These are phyloP conservation scores for Chlamydomonas incerta DNA, from an alignment of 139 green algal genomes.

Conservation along the genomic window DNA sequence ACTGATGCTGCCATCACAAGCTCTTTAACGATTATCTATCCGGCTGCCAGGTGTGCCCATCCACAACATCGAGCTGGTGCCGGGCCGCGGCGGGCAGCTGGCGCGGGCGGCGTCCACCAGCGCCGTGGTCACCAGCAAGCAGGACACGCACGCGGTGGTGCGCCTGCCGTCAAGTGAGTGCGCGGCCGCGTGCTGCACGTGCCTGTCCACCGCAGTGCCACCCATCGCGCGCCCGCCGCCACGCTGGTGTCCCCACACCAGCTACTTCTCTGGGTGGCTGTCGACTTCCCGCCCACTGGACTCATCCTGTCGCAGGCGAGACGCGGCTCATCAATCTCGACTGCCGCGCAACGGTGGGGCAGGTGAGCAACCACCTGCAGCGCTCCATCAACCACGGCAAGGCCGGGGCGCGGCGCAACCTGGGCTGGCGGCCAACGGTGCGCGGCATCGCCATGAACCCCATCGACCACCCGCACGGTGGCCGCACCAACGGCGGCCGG, in stretches of 20 bases:
- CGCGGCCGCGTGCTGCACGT: too few relatives aligned
- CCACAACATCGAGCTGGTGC: constrained; percentile 91
- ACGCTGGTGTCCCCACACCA: too few relatives aligned
- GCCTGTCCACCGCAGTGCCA: too few relatives aligned
- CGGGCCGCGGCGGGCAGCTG: constrained; percentile 83
- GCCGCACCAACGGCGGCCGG: constrained; percentile 82
- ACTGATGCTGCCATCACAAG: too few relatives aligned
- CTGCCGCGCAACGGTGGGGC: constrained; percentile 91
- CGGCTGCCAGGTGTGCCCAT: constrained; percentile 55
- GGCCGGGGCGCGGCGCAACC: constrained; percentile 40
- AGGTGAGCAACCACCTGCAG: constrained; percentile 89
- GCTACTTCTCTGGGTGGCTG: too few relatives aligned
- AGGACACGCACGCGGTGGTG: constrained; percentile 81
- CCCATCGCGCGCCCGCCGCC: too few relatives aligned
- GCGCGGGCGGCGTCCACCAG: constrained; percentile 79
- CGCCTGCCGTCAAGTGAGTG: constrained; percentile 84
- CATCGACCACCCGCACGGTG: constrained; percentile 94
- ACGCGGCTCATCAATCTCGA: constrained; percentile 75
- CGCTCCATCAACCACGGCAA: constrained; percentile 80
- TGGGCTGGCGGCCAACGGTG: constrained; percentile 51
- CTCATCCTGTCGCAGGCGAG: constrained; percentile 77
- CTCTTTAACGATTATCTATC: too few relatives aligned
- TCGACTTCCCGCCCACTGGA: background rate
- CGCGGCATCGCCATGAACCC: constrained; percentile 96
- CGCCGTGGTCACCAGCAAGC: constrained; percentile 70